Base-by-base conservation (phyloP, 2,329 filamentous ascomycete species). In the Diplodia mutila region DNA sequence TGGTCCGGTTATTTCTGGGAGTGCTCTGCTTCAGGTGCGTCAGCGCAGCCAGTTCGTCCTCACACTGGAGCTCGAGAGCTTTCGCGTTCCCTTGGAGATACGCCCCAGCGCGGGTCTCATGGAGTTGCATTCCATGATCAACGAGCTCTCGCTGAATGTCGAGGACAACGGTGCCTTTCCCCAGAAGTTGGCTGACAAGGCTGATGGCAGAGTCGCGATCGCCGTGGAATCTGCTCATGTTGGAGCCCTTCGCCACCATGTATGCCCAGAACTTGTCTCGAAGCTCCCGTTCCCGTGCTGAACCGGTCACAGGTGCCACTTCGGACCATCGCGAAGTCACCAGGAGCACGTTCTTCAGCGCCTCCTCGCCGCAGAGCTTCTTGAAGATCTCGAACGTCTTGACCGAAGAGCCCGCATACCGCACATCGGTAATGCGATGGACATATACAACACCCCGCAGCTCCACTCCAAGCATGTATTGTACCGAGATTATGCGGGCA, bases 171-270 rank as follows among this genome's bases (percentile, higher is more conserved):
- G 39, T 61, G 3, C 55, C 34, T 32, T 68, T 68, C 3, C 34
- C n/a, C n/a, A 67, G 12, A 5, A 69, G 55, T 29, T 63, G 52
- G 29, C 68, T 61, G 4, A 66, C 29, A 4, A 69, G 29, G 39
- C 52, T 42, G 16, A 61, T 49, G 6, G 68, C 68, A 1, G 55
- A 61, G 18, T 53, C 14, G 21, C 61, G 27, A 37, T 64, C 55
- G 12, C 68, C 68, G 59, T 69, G 23, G 37, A 69, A 68, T 3
- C 67, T 61, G 27, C 67, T 61, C 9, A 29, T 29, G 29, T 29
- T 29, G 29, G 29, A 29, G 7, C 29, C 29, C 29, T 29, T 29
- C 4, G 3, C 29, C 29, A 29, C 4, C 29, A 29, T 29, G 29
- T 29, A 29, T 29, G 29, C 29, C 29, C 29, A 29, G 29, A 29